phyloP scores from a whole-genome alignment of 768 basidiomycete species.

The Naganishia friedmannii region DNA sequence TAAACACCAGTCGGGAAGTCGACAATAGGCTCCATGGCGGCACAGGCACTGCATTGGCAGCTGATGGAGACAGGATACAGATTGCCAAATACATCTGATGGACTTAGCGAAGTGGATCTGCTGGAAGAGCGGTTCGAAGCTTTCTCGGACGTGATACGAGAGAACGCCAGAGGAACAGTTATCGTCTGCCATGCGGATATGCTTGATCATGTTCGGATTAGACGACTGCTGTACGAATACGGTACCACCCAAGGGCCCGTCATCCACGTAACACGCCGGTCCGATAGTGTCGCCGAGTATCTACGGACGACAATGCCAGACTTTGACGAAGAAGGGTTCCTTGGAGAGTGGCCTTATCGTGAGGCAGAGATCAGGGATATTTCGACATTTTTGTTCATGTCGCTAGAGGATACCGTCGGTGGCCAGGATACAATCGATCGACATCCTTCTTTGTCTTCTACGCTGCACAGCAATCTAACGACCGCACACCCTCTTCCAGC shows the following conservation, averaged over 20 bases:
- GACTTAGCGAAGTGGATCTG: neutral
- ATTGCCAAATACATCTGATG: neutral
- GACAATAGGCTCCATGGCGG: slow-evolving; percentile 28
- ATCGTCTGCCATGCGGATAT: slow-evolving; percentile 24
- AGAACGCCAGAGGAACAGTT: slow-evolving; percentile 24
- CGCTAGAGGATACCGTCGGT: slow-evolving; percentile 20
- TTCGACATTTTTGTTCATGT: slow-evolving; percentile 19
- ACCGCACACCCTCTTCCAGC: neutral
- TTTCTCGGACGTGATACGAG: slow-evolving; percentile 3
- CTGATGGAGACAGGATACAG: slow-evolving; percentile 23
- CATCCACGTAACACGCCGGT: slow-evolving; percentile 27
- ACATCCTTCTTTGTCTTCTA: slow-evolving; percentile 17
- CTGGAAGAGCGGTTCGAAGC: slow-evolving; percentile 1
- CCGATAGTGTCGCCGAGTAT: slow-evolving; percentile 5
- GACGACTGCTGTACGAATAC: slow-evolving; percentile 11
- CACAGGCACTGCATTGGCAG: slow-evolving; percentile 24
- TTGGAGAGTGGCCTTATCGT: slow-evolving; percentile 17
- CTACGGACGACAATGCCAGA: neutral
- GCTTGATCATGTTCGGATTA: slow-evolving; percentile 9
- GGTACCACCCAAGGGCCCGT: slow-evolving; percentile 25
- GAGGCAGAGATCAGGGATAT: slow-evolving; percentile 15
- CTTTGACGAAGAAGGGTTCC: slow-evolving; percentile 8
- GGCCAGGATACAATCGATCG: slow-evolving; percentile 17
- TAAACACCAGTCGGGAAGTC: slow-evolving; percentile 27
- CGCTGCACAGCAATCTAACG: slow-evolving; percentile 5